These are phyloP conservation scores for Penicillium sp. DNA, from an alignment of 2,329 filamentous ascomycete species.

Conservation along the genomic window DNA sequence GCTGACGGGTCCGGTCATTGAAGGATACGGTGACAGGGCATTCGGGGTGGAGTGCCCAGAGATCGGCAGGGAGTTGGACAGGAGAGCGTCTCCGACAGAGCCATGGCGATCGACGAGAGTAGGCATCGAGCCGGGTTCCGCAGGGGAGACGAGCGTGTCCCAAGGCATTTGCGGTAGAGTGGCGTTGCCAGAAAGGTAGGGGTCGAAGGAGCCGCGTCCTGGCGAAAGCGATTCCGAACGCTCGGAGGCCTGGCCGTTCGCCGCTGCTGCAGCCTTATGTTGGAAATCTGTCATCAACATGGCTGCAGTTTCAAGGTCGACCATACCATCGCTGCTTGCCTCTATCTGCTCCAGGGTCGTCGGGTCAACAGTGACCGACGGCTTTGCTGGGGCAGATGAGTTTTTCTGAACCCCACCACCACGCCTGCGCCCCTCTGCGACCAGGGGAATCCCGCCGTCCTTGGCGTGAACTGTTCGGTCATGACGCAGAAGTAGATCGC, in stretches of 20 bases:
- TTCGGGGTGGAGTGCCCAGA: conserved; percentile 67
- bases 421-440: conserved; percentile 83
- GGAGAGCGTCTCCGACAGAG: conserved; percentile 58
- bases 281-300: conserved; percentile 99
- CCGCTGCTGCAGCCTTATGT: conserved; percentile 80
- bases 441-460: conserved; percentile 88
- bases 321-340: conserved; percentile 81
- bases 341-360: conserved; percentile 89
- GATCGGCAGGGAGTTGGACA: conserved; percentile 67
- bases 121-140: conserved; percentile 59
- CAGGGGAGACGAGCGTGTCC: conserved; percentile 77
- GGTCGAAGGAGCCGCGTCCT: conserved; percentile 63
- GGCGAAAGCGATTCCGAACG: conserved; percentile 64
- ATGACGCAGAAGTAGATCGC: conserved; percentile 92
- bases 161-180: conserved; percentile 83
- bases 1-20: conserved; percentile 64
- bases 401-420: conserved; percentile 42
- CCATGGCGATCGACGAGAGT: conserved; percentile 64
- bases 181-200: conserved; percentile 73
- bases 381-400: conserved; percentile 61
- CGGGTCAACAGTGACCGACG: conserved; percentile 75
- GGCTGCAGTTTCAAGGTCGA: conserved; percentile 94
- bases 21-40: conserved; percentile 68
- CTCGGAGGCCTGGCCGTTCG: conserved; percentile 48
- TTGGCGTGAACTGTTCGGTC: conserved; percentile 98